Base-by-base conservation (phyloP, 164 flowering plant species). In the Vitis amurensis region DNA sequence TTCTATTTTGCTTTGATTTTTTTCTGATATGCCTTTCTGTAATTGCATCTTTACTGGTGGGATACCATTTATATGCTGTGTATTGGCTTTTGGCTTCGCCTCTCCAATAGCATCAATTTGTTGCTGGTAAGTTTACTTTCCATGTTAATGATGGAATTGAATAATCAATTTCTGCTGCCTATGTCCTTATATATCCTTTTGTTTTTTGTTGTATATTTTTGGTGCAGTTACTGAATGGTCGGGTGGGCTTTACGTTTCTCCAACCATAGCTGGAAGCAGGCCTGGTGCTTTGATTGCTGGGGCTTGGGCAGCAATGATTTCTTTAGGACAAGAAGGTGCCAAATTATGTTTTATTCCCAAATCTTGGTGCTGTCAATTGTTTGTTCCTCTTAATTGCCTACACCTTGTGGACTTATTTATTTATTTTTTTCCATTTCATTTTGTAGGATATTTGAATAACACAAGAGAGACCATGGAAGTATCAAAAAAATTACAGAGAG, bases 261-360 rank as follows among this genome's bases (percentile, higher is more conserved):
- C 98, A 69, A 90, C 97, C 66, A 84, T 94, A 11, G 99, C 99
- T 76, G 99, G 99, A 53, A 94, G 99, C 87, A 82, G 98, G 80
- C 96, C 97, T 59, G 98, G 99, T 31, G 83, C 93, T 55, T 78
- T 94, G 80, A 88, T 90, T 80, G 99, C 99, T 59, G 98, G 99
- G 27, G 97, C 99, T 69, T 91, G 97, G 99, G 97, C 99, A 9
- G 91, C 99, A 62, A 86, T 94, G 97, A 83, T 94, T 82, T 85
- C 94, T 67, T 67, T 91, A 60, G 99, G 99, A 29, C 74, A 76
- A 63, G 92, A 95, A 91, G 99, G 99, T 94, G 66, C 74, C 10
- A 59, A 55, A 61, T 23, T 17, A 19, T 4, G 11, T 14, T 3
- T 7, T 23, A 19, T 51, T 37, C 44, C 7, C 44, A 37, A 37